These are phyloP conservation scores for Monilinia vaccinii-corymbosi DNA, from an alignment of 2,329 filamentous ascomycete genomes.

Conservation along the genomic window DNA sequence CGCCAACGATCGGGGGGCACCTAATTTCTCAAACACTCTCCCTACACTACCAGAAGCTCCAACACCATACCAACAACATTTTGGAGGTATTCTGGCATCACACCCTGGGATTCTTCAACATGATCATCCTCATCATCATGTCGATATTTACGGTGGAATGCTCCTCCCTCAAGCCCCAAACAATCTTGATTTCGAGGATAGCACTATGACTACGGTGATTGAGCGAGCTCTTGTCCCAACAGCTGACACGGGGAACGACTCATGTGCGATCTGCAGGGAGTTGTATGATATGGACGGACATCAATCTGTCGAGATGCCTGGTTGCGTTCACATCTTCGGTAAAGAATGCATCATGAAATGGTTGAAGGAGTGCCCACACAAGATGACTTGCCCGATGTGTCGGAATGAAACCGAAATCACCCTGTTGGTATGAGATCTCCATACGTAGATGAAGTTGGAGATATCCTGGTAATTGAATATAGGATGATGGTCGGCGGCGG, in stretches of 20 bases:
- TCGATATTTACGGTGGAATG: not conserved
- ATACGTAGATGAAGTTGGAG: too few relatives aligned
- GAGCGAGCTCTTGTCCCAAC: not conserved
- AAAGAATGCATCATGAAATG: not conserved
- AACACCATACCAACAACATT: not conserved
- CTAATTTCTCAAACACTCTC: not conserved
- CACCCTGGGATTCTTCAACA: not conserved
- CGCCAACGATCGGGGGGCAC: not conserved
- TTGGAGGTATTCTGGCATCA: too few relatives aligned
- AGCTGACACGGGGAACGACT: not conserved
- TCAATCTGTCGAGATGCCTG: not conserved
- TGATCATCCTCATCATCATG: not conserved
- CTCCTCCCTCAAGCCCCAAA: not conserved
- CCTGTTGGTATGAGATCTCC: rapidly evolving
- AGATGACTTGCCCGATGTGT: not conserved
- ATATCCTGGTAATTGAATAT: not conserved
- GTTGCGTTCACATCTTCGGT: not conserved
- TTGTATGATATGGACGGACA: not conserved
- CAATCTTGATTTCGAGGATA: too few relatives aligned
- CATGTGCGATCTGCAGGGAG: not conserved
- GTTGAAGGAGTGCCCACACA: not conserved
- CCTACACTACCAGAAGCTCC: not conserved
- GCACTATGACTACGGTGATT: not conserved
- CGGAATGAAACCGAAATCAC: not conserved
- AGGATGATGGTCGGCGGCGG: not conserved